Evolutionary conservation across 176 grass and related monocot genomes (phyloP).

Genomic region (Puccinellia tenuiflora): DNA sequence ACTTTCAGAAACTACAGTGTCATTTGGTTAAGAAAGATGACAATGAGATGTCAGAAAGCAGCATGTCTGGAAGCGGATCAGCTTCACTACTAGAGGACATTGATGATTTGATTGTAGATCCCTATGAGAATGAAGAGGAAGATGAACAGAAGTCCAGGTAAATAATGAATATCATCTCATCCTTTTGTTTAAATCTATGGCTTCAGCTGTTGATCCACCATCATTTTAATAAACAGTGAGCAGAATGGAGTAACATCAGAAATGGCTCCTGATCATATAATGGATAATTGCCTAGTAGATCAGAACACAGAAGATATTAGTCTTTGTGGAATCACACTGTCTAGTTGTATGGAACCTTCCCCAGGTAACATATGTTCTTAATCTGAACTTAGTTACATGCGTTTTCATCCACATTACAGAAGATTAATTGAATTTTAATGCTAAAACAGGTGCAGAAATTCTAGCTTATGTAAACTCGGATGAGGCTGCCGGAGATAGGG

Average conservation of each 20-base stretch:
- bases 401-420: constrained; percentile 15
- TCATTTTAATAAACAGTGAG: constrained; percentile 21
- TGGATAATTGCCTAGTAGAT: constrained; percentile 17
- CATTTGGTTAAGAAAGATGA: constrained; percentile 80
- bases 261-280: constrained; percentile 9
- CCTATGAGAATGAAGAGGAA: constrained; percentile 55
- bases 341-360: constrained; percentile 29
- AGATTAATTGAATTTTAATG: constrained; percentile 21
- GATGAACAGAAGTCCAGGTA: constrained; percentile 49
- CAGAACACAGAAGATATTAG: constrained; percentile 2
- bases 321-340: constrained; percentile 24
- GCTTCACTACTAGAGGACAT: constrained; percentile 69
- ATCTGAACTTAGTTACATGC: background rate
- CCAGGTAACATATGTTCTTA: constrained; percentile 41
- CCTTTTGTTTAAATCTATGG: constrained; percentile 8
- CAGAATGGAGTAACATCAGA: constrained; percentile 25
- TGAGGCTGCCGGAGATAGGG: constrained; percentile 17
- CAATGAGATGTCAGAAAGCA: constrained; percentile 41
- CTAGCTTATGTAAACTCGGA: constrained; percentile 34
- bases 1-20: constrained; percentile 63
- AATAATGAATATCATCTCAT: constrained; percentile 6
- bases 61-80: constrained; percentile 39
- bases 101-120: constrained; percentile 81
- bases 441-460: constrained; percentile 39
- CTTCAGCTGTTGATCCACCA: constrained; percentile 13